phyloP scores from a whole-genome alignment of 208 protist genomes.

The Acanthamoeba sp. region DNA sequence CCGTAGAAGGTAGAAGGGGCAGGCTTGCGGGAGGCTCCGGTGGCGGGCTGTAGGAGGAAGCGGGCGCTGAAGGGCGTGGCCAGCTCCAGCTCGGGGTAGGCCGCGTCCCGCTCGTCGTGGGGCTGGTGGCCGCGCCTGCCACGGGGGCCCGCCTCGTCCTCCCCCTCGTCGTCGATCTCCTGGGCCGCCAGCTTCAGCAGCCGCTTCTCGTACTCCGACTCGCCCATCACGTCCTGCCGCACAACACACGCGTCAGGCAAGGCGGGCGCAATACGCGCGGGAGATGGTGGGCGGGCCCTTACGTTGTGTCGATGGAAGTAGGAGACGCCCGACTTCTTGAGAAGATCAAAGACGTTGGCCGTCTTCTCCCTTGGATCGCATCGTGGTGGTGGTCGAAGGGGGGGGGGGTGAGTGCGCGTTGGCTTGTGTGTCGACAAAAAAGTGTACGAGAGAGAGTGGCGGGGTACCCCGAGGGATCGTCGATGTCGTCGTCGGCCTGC shows the following conservation, averaged over 20 bases:
- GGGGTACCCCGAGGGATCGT: not conserved
- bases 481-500: not conserved
- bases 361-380: no score
- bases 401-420: no score
- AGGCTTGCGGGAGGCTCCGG: not conserved
- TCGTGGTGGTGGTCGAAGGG: no score
- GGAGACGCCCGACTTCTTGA: constrained; percentile 60
- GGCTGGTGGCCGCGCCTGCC: no score
- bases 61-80: not conserved
- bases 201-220: constrained; percentile 60
- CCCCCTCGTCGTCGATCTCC: constrained; percentile 28
- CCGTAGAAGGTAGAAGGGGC: not conserved
- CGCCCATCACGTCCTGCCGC: constrained; percentile 35
- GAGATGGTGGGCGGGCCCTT: not conserved
- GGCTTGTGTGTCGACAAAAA: no score
- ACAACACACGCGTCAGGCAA: not conserved
- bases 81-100: not conserved
- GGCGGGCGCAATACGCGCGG: not conserved
- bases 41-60: no score
- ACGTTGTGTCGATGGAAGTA: constrained; percentile 74
- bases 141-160: not conserved
- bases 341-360: constrained; percentile 46
- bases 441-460: no score
- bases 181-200: not conserved
- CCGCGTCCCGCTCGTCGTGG: not conserved